A percentile compares a stretch with the other conserved stretches of the same genome.
Evolutionary conservation across 345 rosid species (phyloP).

Genomic region (Lumnitzera littorea): DNA sequence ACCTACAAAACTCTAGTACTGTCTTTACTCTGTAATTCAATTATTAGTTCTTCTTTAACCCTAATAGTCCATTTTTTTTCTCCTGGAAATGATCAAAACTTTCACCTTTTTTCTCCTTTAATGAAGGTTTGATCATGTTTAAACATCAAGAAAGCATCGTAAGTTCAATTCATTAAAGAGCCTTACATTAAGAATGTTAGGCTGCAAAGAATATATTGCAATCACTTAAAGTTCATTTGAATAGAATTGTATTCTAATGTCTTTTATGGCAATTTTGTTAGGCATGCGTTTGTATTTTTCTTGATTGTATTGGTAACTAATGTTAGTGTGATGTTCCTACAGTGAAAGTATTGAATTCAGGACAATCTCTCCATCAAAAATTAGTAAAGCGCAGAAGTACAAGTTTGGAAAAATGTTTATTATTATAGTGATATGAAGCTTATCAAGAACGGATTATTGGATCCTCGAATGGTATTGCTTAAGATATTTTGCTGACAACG

Average conservation of each 20-base stretch:
- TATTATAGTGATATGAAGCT: constrained; percentile 46
- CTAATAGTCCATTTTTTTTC: too few species aligned
- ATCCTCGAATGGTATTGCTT: constrained; percentile 62
- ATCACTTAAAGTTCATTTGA: not conserved
- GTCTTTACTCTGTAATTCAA: too few species aligned
- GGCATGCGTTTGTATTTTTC: constrained; percentile 1
- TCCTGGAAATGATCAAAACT: too few species aligned
- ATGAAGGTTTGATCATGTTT: not conserved
- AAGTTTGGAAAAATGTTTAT: constrained; percentile 46
- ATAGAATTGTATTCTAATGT: not conserved
- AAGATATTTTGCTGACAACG: not conserved
- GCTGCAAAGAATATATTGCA: constrained; percentile 56
- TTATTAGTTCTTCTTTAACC: too few species aligned
- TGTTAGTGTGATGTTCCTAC: constrained; percentile 7
- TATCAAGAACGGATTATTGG: constrained; percentile 66
- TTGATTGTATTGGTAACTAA: not conserved
- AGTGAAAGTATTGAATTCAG: constrained; percentile 78
- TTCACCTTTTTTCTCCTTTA: too few species aligned
- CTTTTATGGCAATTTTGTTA: not conserved
- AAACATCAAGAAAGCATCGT: constrained; percentile 28
- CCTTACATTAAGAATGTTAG: constrained; percentile 83
- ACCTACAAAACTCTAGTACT: too few species aligned
- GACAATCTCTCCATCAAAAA: constrained; percentile 52
- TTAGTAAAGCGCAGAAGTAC: constrained; percentile 74
- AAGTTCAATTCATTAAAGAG: constrained; percentile 62